Evolutionary conservation across 2,329 filamentous ascomycete species (phyloP).

Genomic region (Ceratocystis destructans): DNA sequence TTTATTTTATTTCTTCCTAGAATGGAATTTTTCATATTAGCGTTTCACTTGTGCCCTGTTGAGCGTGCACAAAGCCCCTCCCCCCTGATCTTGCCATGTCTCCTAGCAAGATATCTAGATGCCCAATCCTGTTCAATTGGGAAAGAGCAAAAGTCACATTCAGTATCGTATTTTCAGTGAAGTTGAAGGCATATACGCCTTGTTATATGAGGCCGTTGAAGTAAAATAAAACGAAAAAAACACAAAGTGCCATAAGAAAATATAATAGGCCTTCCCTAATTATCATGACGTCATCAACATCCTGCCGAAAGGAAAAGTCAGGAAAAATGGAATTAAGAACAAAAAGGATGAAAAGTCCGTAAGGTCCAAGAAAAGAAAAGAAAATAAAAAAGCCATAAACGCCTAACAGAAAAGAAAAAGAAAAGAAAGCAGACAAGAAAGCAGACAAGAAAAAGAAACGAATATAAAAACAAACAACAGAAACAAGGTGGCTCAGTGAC

Average conservation of each 20-base stretch:
- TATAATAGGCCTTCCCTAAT: not conserved
- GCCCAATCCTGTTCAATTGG: not conserved
- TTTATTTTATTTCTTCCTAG: not conserved
- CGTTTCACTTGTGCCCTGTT: not conserved
- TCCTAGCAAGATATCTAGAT: not conserved
- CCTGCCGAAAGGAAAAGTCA: not conserved
- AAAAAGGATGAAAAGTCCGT: not conserved
- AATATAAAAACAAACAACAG: not conserved
- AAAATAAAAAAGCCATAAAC: not conserved
- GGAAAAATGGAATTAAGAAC: not conserved
- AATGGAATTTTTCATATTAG: not conserved
- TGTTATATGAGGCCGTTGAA: not conserved
- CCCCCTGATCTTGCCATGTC: not conserved
- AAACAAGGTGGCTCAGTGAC: slow-evolving; percentile 12
- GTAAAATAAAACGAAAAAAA: not conserved
- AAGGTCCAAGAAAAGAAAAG: not conserved
- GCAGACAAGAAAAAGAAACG: not conserved
- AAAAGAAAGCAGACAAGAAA: not conserved
- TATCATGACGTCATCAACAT: not conserved
- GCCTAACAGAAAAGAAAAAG: not conserved
- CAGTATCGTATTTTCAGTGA: not conserved
- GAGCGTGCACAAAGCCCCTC: not conserved
- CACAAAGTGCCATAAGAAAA: not conserved
- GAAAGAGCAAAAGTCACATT: not conserved
- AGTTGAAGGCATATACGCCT: not conserved